A percentile compares a stretch with the other conserved stretches of the same genome.
These are phyloP conservation scores for Ustilago curta DNA, from an alignment of 1,284 basidiomycete species.

Conservation along the genomic window DNA sequence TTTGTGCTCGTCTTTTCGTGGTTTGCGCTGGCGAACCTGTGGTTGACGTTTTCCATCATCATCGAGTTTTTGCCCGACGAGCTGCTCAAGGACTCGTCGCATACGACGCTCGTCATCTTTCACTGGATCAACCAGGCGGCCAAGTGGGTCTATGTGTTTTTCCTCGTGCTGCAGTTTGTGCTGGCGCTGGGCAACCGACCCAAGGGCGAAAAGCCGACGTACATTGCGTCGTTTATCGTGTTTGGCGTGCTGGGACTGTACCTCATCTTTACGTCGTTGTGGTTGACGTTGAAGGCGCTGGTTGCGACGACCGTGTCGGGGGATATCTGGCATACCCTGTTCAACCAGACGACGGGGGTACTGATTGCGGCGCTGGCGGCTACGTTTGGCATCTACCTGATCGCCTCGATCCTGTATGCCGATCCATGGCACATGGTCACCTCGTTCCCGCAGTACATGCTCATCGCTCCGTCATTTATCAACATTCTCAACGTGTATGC, in stretches of 20 bases:
- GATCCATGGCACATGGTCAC: constrained; percentile 99
- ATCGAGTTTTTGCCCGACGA: constrained; percentile 83
- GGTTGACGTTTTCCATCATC: constrained; percentile 95
- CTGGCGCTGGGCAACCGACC: constrained; percentile 91
- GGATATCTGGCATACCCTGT: constrained; percentile 44
- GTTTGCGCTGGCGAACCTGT: constrained; percentile 91
- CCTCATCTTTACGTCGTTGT: constrained; percentile 64
- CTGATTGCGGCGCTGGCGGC: constrained; percentile 66
- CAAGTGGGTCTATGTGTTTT: constrained; percentile 86
- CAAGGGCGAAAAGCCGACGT: constrained; percentile 87
- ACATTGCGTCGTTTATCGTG: constrained; percentile 82
- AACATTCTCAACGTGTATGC: constrained; percentile 96
- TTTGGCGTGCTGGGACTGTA: constrained; percentile 69
- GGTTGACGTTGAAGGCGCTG: constrained; percentile 63
- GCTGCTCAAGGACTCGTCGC: constrained; percentile 80
- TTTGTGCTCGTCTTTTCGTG: constrained; percentile 92
- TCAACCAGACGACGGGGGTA: constrained; percentile 61
- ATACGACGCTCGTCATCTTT: constrained; percentile 77
- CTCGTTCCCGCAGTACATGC: constrained; percentile 89
- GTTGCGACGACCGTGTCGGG: constrained; percentile 18
- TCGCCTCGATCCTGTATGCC: constrained; percentile 89
- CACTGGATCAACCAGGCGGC: constrained; percentile 81
- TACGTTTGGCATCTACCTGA: constrained; percentile 72
- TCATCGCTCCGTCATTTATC: constrained; percentile 88
- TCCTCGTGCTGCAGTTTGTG: constrained; percentile 89